Conservation (phyloP, 352 stramenopile genomes). For the Globisporangium megalacanthum region DNA sequence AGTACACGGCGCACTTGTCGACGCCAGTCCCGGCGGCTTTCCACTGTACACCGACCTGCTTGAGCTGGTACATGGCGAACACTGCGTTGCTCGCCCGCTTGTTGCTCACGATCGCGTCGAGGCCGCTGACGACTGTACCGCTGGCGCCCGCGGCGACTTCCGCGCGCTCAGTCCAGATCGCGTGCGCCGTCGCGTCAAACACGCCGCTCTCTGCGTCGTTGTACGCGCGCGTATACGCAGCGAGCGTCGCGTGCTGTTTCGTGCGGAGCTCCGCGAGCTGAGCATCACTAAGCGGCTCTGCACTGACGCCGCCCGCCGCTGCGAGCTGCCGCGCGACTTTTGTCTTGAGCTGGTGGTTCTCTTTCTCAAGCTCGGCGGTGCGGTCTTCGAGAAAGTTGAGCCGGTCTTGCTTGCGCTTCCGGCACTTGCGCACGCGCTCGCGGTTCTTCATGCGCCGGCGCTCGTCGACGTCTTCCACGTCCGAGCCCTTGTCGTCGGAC, state of each 20-base stretch:
- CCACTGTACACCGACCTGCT: slow-evolving; percentile 79
- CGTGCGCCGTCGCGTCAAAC: slow-evolving; percentile 49
- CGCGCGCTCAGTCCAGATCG: slow-evolving; percentile 57
- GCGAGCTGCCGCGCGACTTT: slow-evolving; percentile 63
- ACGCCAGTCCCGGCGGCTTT: slow-evolving; percentile 35
- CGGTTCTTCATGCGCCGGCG: slow-evolving; percentile 86
- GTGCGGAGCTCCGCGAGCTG: slow-evolving; percentile 76
- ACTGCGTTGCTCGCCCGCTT: slow-evolving; percentile 56
- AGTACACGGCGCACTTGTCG: slow-evolving; percentile 75
- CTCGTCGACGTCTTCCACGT: slow-evolving; percentile 81
- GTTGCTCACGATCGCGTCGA: slow-evolving; percentile 55
- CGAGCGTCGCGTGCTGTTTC: slow-evolving; percentile 75
- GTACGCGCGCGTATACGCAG: slow-evolving; percentile 66
- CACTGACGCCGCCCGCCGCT: slow-evolving; percentile 16
- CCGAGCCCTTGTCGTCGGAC: slow-evolving; percentile 50
- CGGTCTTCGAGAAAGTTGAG: slow-evolving; percentile 85
- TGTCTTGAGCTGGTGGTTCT: slow-evolving; percentile 66
- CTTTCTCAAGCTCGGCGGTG: slow-evolving; percentile 78
- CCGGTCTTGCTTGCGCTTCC: slow-evolving; percentile 85
- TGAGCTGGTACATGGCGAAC: slow-evolving; percentile 78
- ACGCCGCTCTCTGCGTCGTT: slow-evolving; percentile 44
- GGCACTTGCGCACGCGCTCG: slow-evolving; percentile 84
- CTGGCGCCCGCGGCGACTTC: slow-evolving; percentile 65
- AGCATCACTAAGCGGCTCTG: slow-evolving; percentile 41
- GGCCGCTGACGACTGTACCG: slow-evolving; percentile 34